phyloP scores from a whole-genome alignment of 495 filamentous ascomycete species.

The Podospora australis region DNA sequence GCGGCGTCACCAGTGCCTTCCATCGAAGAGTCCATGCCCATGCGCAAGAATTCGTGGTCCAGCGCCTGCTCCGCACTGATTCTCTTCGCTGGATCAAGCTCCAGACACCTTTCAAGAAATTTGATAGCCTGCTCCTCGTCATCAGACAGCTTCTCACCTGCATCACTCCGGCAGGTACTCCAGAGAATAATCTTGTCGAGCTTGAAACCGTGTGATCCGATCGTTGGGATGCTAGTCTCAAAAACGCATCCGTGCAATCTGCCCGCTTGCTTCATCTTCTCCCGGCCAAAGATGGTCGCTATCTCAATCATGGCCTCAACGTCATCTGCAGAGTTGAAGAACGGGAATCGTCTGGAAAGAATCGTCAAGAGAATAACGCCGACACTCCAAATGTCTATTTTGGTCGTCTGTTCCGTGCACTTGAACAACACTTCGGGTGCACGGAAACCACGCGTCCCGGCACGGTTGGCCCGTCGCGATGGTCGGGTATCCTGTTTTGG shows the following conservation, averaged over 20 bases:
- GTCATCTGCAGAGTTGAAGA: slow-evolving; percentile 96
- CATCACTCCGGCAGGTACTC: slow-evolving; percentile 61
- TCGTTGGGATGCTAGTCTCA: slow-evolving; percentile 84
- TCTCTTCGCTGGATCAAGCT: slow-evolving; percentile 62
- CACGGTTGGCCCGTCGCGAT: slow-evolving; percentile 84
- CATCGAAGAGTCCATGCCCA: slow-evolving; percentile 21
- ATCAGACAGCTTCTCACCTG: slow-evolving; percentile 38
- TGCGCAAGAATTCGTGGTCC: slow-evolving; percentile 64
- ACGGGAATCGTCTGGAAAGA: slow-evolving; percentile 84
- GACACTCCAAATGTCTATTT: slow-evolving; percentile 95
- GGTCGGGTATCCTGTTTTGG: slow-evolving; percentile 82
- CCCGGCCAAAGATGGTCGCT: slow-evolving; percentile 84
- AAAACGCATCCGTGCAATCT: slow-evolving; percentile 78
- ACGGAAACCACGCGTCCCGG: slow-evolving; percentile 92
- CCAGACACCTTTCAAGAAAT: slow-evolving; percentile 63
- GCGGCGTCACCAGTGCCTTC: slow-evolving; percentile 11
- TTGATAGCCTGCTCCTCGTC: slow-evolving; percentile 60
- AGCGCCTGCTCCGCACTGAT: slow-evolving; percentile 68
- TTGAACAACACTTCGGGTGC: slow-evolving; percentile 96
- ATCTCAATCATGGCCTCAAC: slow-evolving; percentile 97
- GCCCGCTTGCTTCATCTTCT: slow-evolving; percentile 74
- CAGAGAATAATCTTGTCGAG: slow-evolving; percentile 92
- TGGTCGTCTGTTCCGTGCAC: slow-evolving; percentile 92
- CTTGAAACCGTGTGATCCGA: slow-evolving; percentile 74
- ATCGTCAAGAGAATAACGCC: slow-evolving; percentile 92